Percentiles rank a stretch among this genome's conserved stretches.
Evolutionary conservation across 129 eudicot species (phyloP).

Genomic region (Helianthus annuus): DNA sequence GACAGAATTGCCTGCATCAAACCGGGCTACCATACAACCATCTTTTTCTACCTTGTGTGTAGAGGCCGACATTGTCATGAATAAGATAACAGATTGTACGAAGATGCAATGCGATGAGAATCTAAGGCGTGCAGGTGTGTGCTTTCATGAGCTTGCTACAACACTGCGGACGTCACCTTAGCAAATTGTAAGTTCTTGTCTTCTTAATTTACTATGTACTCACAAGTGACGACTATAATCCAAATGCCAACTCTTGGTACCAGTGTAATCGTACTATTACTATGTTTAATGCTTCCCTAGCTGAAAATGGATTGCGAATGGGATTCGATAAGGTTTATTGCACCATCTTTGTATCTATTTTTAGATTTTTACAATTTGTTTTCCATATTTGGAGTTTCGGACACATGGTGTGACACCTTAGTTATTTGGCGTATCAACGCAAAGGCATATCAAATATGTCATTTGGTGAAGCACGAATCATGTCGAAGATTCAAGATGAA

Average conservation of each 20-base stretch:
- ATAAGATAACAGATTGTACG: neutral
- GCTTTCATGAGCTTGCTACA: neutral
- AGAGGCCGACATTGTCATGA: constrained; percentile 8
- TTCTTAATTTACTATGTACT: neutral
- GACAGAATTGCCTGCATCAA: neutral
- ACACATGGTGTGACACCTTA: too few relatives aligned
- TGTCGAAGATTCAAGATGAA: too few relatives aligned
- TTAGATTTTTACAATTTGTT: too few relatives aligned
- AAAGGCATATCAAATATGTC: too few relatives aligned
- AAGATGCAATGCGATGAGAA: constrained; percentile 5
- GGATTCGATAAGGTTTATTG: too few relatives aligned
- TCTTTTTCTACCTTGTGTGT: neutral
- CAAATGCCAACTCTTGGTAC: neutral
- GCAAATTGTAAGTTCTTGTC: neutral
- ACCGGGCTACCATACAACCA: neutral
- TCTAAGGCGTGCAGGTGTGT: neutral
- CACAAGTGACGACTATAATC: neutral
- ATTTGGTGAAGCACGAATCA: too few relatives aligned
- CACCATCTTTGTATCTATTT: too few relatives aligned
- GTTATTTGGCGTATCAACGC: too few relatives aligned
- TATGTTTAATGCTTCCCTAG: too few relatives aligned
- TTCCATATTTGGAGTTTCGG: too few relatives aligned
- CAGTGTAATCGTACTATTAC: too few relatives aligned
- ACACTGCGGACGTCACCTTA: neutral
- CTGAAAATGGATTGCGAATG: too few relatives aligned